A percentile compares a stretch with the other conserved stretches of the same genome.
These are phyloP conservation scores for Cenchrus purpureus DNA, from an alignment of 176 grass and related monocot species.

Conservation along the genomic window DNA sequence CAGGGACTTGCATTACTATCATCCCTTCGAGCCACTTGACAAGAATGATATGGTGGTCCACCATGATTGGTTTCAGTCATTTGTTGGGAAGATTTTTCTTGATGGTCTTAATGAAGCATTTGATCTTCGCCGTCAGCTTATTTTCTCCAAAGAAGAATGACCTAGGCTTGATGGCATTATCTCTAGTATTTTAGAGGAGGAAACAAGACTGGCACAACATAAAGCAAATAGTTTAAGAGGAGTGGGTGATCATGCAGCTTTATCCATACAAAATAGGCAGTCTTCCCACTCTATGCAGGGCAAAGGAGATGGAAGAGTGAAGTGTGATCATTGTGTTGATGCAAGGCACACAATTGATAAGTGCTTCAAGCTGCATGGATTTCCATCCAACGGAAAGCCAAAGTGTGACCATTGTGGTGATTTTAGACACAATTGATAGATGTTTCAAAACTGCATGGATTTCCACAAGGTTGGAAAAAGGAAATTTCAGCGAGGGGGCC, in stretches of 20 bases:
- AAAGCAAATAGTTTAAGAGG: neutral
- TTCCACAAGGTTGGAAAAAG: neutral
- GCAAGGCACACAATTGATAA: neutral
- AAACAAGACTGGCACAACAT: neutral
- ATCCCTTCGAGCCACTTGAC: neutral
- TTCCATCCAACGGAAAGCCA: too few species aligned
- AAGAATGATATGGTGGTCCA: neutral
- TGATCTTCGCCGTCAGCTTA: neutral
- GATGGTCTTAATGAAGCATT: neutral
- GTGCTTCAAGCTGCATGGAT: neutral
- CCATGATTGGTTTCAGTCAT: neutral
- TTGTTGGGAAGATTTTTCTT: neutral
- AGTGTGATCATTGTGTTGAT: neutral
- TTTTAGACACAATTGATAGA: too few species aligned
- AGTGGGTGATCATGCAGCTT: neutral
- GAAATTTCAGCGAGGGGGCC: neutral
- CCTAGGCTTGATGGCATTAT: neutral
- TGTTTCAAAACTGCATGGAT: neutral
- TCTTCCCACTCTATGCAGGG: rapidly evolving
- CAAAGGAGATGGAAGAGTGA: neutral
- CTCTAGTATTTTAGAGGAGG: neutral
- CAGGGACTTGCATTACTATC: neutral
- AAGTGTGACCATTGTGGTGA: too few species aligned
- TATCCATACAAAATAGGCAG: neutral
- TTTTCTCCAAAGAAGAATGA: neutral